Conservation (phyloP, 768 basidiomycete genomes). For the Cubamyces sp. region DNA sequence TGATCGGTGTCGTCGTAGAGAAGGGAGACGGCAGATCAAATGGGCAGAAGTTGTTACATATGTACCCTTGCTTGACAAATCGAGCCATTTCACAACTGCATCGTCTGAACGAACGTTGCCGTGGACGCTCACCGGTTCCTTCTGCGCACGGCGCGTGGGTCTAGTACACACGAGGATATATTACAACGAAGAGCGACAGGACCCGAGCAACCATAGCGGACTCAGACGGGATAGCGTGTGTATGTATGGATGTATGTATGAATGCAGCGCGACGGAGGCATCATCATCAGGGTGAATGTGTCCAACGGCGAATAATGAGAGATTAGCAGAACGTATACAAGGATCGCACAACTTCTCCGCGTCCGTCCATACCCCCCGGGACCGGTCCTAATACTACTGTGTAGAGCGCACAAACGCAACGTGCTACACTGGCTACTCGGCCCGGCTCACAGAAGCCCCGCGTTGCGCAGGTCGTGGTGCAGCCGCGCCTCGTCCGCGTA, state of each 20-base stretch:
- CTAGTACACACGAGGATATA: constrained; percentile 18
- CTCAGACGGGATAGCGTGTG: background rate
- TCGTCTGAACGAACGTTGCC: no score
- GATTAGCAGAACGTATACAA: constrained; percentile 21
- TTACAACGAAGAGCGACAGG: constrained; percentile 13
- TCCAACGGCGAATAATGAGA: constrained; percentile 11
- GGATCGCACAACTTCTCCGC: background rate
- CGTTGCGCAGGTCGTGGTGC: constrained; percentile 61
- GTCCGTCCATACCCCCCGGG: background rate
- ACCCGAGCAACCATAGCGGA: constrained; percentile 2
- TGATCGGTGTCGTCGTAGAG: no score
- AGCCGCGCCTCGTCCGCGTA: constrained; percentile 59
- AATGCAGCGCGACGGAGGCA: constrained; percentile 5
- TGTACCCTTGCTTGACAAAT: constrained; percentile 6
- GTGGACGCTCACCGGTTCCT: no score
- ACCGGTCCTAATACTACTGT: no score
- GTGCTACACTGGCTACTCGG: no score
- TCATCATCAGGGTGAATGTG: background rate
- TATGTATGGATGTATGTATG: background rate
- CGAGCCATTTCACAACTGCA: no score
- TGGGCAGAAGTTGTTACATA: constrained; percentile 7
- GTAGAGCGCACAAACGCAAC: no score
- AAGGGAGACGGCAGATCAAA: background rate
- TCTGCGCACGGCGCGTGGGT: background rate
- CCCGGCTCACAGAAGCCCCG: constrained; percentile 57